Evolutionary conservation across 1,284 basidiomycete genomes (phyloP), one percentile per base, ranked within the genome.

Genomic region (Golubevia pallescens): DNA sequence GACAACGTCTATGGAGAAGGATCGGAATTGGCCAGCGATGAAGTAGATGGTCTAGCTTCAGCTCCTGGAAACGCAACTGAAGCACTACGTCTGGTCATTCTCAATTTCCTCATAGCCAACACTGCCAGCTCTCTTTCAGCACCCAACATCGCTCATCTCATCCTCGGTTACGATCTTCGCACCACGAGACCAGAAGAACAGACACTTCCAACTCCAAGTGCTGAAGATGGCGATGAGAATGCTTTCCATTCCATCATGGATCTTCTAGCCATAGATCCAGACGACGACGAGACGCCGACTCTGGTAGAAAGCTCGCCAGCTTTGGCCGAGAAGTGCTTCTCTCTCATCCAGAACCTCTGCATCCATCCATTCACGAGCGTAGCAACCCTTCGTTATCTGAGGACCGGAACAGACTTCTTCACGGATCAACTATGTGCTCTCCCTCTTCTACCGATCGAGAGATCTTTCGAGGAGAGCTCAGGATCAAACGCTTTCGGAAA

Each of bases 361-460:
- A 89, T 91, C 5, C 93, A 97, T 82, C 89, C 92, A 1, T 89
- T 91, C 58, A 97, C 95, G 0, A 93, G 92, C 4, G 90, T 91
- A 24, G 90, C 92, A 51, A 92, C 92, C 10, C 91, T 94, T 86
- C 90, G 94, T 0, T 98, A 97, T 83, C 88, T 98, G 54, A 91
- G 94, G 53, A 93, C 92, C 2, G 89, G 92, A 21, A 93, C 95
- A 85, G 92, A 95, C 77, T 98, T 95, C 87, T 94, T 96, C 74
- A 90, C 91, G 1, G 89, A 91, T 5, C 95, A 97, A 84, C 89
- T 97, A 20, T 89, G 90, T 2, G 89, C 88, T 20, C 88, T 95
- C 19, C 91, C 93, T 28, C 75, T 81, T 19, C 69, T 53, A 58
- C 86, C 67, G 54, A 72, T 69, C 32, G 70, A 76, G 21, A 69